Base-by-base conservation (phyloP, 2,329 filamentous ascomycete genomes). In the Fusarium sp. region DNA sequence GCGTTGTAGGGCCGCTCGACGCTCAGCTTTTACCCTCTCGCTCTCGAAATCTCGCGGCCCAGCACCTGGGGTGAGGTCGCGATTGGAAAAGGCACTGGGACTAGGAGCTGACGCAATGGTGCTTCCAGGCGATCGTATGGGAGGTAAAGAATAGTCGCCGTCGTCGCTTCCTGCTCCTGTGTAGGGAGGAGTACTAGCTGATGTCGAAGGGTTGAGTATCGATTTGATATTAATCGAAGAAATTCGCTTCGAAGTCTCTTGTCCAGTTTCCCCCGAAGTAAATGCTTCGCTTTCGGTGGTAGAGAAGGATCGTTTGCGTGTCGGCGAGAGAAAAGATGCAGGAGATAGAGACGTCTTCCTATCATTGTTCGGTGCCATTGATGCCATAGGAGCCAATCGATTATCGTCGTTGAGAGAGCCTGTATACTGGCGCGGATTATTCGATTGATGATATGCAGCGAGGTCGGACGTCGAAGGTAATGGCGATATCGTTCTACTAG, bases 211-310 rank as follows among this genome's bases (percentile, higher is more conserved):
- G 67, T 94, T 94, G 14, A 94, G 80, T 44, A 94, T 91, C 7
- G 91, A 92, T 69, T 90, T 92, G 65, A 94, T 94, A 8, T 91
- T 92, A 65, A 94, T 94, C 5, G 91, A 93, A 19, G 90, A 92
- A 6, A 94, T 80, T 15, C 92, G 88, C 76, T 91, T 86, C 42
- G 87, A 80, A 38, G 80, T 80, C 26, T 88, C 84, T 24, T 82
- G 79, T 3, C 80, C 80, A n/a, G 74, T 71, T 38, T 84, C 81
- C 33, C 76, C 73, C 9, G 70, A 59, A n/a, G 60, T 73, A 21
- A 77, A 74, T n/a, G 76, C 74, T 38, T 89, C 87, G 21, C 83
- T 84, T 56, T 90, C 88, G 1, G 85, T 81, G 0, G 85, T 82
- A 0, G 90, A 92, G 69, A 92, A 91, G 0, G 90, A 91, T 7